Base-by-base conservation (phyloP, 768 basidiomycete species). In the Chalciporus pseudorubinellus region DNA sequence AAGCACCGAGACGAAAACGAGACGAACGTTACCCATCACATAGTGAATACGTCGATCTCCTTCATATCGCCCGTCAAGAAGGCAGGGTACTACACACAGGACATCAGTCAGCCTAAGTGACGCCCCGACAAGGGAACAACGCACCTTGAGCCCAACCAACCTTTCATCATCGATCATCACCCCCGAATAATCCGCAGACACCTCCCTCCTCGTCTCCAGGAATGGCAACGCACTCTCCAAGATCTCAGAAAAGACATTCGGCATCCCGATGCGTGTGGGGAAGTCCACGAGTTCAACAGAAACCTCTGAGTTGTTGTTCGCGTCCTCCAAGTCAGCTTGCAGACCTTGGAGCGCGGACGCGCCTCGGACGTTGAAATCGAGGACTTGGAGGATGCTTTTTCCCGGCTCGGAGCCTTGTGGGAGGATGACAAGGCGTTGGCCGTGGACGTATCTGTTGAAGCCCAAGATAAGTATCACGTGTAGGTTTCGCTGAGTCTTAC, bases 151-250 rank as follows among this genome's bases (percentile, higher is more conserved):
- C 24, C 74, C 73, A 21, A 77, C 53, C 24, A 77, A 46, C 46
- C 74, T 61, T 39, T 72, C 71, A 22, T 75, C 72, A 49, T 75
- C 76, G 24, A 77, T 67, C 72, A 75, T 74, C 52, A 74, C 57
- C 9, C 75, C 75, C 7, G 68, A 67, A 49, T 73, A 76, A 1
- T 60, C 52, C 11, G 60, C 63, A 36, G 53, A 49, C 8, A 60
- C 43, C 16, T 62, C 60, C 24, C 66, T 48, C 3, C 39, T 50
- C 43, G 56, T 59, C 2, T 67, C 60, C 29, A 61, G 66, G 51
- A 71, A 76, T 12, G 75, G 70, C 7, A 72, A 6, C 11, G 39
- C 39, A 48, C 53, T 73, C 40, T 64, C 59, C 26, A 73, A 58
- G 10, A 38, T 39, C 19, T 52, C 52, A 9, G 39, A 28, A 43